These are phyloP conservation scores for Hortaea sp. DNA, from an alignment of 2,329 filamentous ascomycete genomes.

Conservation along the genomic window DNA sequence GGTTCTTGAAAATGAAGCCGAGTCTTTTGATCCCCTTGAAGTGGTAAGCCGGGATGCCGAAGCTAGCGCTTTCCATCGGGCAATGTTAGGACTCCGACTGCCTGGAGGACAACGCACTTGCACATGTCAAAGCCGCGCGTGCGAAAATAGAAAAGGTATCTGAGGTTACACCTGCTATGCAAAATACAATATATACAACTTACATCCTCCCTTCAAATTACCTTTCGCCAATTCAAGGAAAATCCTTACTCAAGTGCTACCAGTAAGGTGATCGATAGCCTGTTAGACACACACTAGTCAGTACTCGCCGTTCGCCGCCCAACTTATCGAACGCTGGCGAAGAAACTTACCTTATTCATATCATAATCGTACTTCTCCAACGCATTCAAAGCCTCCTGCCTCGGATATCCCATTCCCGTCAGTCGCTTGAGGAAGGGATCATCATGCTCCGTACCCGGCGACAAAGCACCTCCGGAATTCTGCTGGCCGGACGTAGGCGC, in stretches of 20 bases:
- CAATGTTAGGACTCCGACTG: too few species aligned
- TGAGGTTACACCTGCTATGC: neutral
- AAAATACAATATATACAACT: neutral
- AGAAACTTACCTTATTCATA: slow-evolving; percentile 3
- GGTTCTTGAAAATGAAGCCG: too few species aligned
- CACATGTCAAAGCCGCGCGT: too few species aligned
- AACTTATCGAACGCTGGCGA: too few species aligned
- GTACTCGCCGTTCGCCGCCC: neutral
- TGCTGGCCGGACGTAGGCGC: slow-evolving; percentile 7
- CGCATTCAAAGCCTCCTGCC: slow-evolving; percentile 63
- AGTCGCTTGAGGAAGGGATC: slow-evolving; percentile 85
- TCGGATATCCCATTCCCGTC: slow-evolving; percentile 78
- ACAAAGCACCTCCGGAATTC: slow-evolving; percentile 57
- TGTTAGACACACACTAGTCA: neutral
- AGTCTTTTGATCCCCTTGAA: too few species aligned
- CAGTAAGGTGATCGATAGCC: slow-evolving; percentile 1
- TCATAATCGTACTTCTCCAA: slow-evolving; percentile 91
- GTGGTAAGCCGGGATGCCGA: too few species aligned
- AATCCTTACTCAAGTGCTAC: neutral
- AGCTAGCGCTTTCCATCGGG: too few species aligned
- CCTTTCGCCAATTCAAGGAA: too few species aligned
- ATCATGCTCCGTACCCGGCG: slow-evolving; percentile 68
- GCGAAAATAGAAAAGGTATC: too few species aligned
- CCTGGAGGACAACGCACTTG: too few species aligned
- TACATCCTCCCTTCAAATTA: too few species aligned